phyloP scores from a whole-genome alignment of 768 basidiomycete genomes.

The Macrolepiota fuliginosa region DNA sequence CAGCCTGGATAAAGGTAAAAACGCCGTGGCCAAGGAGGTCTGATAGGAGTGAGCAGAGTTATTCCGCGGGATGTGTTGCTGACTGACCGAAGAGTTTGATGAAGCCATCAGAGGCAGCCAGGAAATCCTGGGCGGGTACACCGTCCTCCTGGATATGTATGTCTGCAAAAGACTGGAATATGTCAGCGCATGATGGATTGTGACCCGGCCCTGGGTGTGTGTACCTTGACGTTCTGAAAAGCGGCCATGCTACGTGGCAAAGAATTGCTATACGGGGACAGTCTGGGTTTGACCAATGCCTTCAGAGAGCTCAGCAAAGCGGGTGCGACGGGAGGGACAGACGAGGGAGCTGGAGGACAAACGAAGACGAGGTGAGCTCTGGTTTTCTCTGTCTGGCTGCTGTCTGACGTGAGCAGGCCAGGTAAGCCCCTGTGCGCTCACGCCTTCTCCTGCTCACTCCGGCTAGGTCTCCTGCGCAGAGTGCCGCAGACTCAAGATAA shows the following conservation, averaged over 20 bases:
- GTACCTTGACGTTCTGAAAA: conserved; percentile 1
- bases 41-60: conserved; percentile 22
- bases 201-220: not conserved
- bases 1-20: conserved; percentile 72
- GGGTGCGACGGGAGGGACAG: conserved; percentile 47
- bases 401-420: conserved; percentile 18
- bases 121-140: conserved; percentile 76
- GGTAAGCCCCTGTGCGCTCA: conserved; percentile 19
- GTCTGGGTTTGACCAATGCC: not conserved
- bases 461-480: conserved; percentile 72
- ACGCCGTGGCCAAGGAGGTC: conserved; percentile 68
- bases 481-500: conserved; percentile 78
- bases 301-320: conserved; percentile 17
- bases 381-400: conserved; percentile 2
- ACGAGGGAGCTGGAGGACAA: conserved; percentile 72
- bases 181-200: not conserved
- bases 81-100: conserved; percentile 67
- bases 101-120: conserved; percentile 88
- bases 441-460: conserved; percentile 8
- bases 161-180: conserved; percentile 77
- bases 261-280: not conserved
- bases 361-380: conserved; percentile 46
- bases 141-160: conserved; percentile 75
- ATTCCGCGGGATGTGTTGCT: too few species aligned
- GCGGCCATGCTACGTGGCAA: not conserved